Percentiles rank a stretch among this genome's conserved stretches.
Evolutionary conservation across 805 yeast species (phyloP).

Genomic region (Starmerella apis): DNA sequence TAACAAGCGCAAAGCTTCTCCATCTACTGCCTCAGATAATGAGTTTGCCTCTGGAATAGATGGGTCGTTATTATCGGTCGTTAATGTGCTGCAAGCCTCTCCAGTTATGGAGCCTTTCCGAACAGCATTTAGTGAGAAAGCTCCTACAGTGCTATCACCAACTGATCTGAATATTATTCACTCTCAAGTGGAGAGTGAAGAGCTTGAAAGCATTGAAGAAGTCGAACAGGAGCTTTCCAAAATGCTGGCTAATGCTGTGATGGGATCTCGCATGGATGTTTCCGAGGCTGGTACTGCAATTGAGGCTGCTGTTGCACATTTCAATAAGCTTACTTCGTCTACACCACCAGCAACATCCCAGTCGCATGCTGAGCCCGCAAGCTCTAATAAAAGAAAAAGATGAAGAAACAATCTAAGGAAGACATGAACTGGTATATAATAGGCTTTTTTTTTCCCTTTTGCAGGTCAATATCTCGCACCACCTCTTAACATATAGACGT

Average conservation of each 20-base stretch:
- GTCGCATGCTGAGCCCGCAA: background rate
- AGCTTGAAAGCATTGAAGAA: background rate
- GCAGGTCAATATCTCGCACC: no score
- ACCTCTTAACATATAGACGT: no score
- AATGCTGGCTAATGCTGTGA: constrained; percentile 16
- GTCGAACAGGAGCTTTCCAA: constrained; percentile 9
- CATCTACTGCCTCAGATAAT: background rate
- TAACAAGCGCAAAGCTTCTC: background rate
- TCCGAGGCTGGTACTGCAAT: background rate
- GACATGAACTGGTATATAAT: no score
- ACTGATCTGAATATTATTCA: background rate
- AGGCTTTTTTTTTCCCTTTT: no score
- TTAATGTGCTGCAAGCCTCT: background rate
- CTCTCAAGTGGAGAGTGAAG: background rate
- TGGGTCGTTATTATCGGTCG: background rate
- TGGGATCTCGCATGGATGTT: background rate
- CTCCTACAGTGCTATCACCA: constrained; percentile 2
- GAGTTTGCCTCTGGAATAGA: background rate
- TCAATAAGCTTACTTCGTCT: background rate
- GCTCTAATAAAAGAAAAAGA: background rate
- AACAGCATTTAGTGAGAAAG: background rate
- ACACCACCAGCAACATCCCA: background rate
- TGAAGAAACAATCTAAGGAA: background rate
- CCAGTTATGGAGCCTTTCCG: background rate
- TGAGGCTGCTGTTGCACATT: background rate